Percentiles rank a stretch among this genome's conserved stretches.
phyloP scores from a whole-genome alignment of 768 basidiomycete species.

The Dacryopinax spathularia region DNA sequence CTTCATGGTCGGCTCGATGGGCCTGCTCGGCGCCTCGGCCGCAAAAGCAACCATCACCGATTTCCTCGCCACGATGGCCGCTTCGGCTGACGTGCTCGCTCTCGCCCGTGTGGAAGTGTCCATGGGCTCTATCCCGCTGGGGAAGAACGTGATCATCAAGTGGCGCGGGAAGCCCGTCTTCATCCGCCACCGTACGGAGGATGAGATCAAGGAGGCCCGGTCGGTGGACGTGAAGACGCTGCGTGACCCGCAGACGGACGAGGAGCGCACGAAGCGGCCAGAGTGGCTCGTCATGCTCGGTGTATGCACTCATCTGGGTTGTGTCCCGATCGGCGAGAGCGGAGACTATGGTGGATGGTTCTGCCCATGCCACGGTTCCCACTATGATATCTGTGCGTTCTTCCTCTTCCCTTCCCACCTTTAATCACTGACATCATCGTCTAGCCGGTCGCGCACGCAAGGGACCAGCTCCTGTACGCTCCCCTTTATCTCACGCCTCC shows the following conservation, averaged over 20 bases:
- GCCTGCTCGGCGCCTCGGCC: slow-evolving; percentile 83
- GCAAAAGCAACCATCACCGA: slow-evolving; percentile 90
- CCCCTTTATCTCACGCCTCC: not conserved
- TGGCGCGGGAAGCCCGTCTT: slow-evolving; percentile 99
- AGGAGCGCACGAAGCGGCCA: slow-evolving; percentile 77
- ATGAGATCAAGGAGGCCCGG: slow-evolving; percentile 89
- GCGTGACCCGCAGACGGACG: slow-evolving; percentile 85
- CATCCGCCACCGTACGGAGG: slow-evolving; percentile 85
- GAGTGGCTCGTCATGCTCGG: slow-evolving; percentile 92
- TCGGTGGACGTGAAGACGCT: slow-evolving; percentile 67
- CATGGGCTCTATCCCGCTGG: slow-evolving; percentile 59
- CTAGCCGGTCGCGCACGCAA: slow-evolving; percentile 86
- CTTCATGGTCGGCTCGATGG: slow-evolving; percentile 83
- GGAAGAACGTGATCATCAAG: slow-evolving; percentile 93
- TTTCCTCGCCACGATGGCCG: slow-evolving; percentile 90
- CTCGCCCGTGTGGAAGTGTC: slow-evolving; percentile 97
- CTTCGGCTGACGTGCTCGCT: slow-evolving; percentile 94
- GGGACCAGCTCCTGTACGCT: slow-evolving; percentile 84
- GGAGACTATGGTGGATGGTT: slow-evolving; percentile 99
- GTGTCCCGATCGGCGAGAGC: slow-evolving; percentile 94
- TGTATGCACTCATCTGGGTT: slow-evolving; percentile 95
- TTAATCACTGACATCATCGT: slow-evolving; percentile 9
- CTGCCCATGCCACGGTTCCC: slow-evolving; percentile 98
- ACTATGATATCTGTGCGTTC: slow-evolving; percentile 82
- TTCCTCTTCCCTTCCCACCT: not conserved